Evolutionary conservation across 2,329 filamentous ascomycete species (phyloP).

Genomic region (Verticillium zaregamsianum): DNA sequence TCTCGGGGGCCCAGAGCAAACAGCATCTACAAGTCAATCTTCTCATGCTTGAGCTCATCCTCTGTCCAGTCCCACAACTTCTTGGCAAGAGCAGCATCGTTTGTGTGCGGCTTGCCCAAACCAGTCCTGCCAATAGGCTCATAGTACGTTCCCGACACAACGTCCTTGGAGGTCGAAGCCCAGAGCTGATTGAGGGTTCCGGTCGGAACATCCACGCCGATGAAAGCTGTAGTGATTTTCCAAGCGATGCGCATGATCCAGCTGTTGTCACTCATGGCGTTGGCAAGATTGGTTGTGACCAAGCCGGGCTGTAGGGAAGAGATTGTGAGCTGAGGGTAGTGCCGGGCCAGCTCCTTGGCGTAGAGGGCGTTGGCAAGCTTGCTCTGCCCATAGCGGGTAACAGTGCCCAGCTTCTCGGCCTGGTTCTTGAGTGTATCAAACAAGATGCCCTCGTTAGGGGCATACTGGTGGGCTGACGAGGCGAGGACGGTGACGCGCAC

Average conservation of each 20-base stretch:
- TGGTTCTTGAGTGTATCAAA: slow-evolving; percentile 22
- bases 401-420: slow-evolving; percentile 20
- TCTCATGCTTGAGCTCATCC: slow-evolving; percentile 16
- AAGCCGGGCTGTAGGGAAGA: slow-evolving; percentile 46
- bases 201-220: neutral
- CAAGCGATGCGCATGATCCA: neutral
- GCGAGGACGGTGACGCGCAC: slow-evolving; percentile 21
- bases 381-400: slow-evolving; percentile 43
- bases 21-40: neutral
- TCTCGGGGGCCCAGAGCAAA: no score
- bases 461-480: slow-evolving; percentile 16
- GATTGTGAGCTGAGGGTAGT: slow-evolving; percentile 34
- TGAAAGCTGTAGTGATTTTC: neutral
- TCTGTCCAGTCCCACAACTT: slow-evolving; percentile 31
- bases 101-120: slow-evolving; percentile 11
- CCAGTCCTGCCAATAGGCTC: slow-evolving; percentile 23
- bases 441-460: slow-evolving; percentile 17
- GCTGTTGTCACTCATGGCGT: slow-evolving; percentile 3
- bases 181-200: slow-evolving; percentile 24
- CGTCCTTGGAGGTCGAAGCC: slow-evolving; percentile 20
- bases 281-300: slow-evolving; percentile 19
- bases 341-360: slow-evolving; percentile 38
- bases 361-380: slow-evolving; percentile 46
- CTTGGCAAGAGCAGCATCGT: slow-evolving; percentile 3
- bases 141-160: slow-evolving; percentile 25